Percentiles rank a stretch among this genome's conserved stretches.
Conservation (phyloP, 768 basidiomycete genomes). For the Pulveroboletus ravenelii region DNA sequence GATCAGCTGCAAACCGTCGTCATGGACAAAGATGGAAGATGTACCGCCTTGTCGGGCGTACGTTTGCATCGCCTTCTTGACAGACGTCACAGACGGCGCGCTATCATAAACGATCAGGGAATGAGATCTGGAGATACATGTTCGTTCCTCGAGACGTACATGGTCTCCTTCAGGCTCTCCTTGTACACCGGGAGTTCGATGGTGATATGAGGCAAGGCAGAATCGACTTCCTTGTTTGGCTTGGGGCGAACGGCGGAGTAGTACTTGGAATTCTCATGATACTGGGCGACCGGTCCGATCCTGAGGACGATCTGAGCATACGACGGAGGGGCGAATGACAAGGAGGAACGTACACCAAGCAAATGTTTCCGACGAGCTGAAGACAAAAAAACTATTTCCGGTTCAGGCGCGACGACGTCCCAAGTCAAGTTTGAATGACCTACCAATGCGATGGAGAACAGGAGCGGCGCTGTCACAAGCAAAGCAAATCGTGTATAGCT, state of each 20-base stretch:
- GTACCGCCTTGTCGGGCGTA: constrained; percentile 65
- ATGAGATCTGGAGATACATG: neutral
- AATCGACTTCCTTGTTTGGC: constrained; percentile 58
- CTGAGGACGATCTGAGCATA: constrained; percentile 30
- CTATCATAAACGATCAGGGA: constrained; percentile 34
- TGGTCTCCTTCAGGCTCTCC: constrained; percentile 73
- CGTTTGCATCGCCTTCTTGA: constrained; percentile 59
- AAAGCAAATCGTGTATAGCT: constrained; percentile 60
- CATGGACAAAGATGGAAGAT: constrained; percentile 54
- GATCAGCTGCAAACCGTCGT: constrained; percentile 55
- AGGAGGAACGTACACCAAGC: constrained; percentile 46
- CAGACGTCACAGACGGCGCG: constrained; percentile 66
- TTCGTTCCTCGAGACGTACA: constrained; percentile 42
- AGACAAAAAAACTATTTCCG: constrained; percentile 60
- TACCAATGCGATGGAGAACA: constrained; percentile 72
- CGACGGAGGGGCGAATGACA: neutral
- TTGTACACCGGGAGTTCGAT: constrained; percentile 87
- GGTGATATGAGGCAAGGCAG: constrained; percentile 66
- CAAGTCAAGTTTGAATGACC: constrained; percentile 14
- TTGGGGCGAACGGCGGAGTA: constrained; percentile 67
- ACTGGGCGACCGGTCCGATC: constrained; percentile 80
- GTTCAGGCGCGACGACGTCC: constrained; percentile 6
- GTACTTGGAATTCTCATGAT: constrained; percentile 77
- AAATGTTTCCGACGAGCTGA: constrained; percentile 60
- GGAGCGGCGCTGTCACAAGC: constrained; percentile 58